Percentiles rank a stretch among this genome's conserved stretches.
These are phyloP conservation scores for Nicotiana undulata DNA, from an alignment of 257 asterid species.

Conservation along the genomic window DNA sequence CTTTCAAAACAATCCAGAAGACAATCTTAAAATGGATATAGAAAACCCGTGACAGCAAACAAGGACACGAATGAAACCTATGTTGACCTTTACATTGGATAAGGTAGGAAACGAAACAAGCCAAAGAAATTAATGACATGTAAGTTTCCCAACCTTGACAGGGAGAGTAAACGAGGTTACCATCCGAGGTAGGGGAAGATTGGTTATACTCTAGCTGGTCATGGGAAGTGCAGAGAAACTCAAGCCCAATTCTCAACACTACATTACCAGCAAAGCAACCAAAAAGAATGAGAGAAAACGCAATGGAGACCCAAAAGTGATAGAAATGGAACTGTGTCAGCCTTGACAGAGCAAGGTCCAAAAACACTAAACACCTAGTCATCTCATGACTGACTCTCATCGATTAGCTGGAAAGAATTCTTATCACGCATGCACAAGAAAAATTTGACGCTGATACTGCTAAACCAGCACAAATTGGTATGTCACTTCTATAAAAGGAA, in stretches of 20 bases:
- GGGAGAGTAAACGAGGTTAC: constrained; percentile 17
- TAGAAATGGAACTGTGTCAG: not conserved
- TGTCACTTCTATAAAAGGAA: not conserved
- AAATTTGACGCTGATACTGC: not conserved
- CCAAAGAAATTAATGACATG: not conserved
- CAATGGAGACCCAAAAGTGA: not conserved
- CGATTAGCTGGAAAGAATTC: not conserved
- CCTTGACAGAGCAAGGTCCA: constrained; percentile 16
- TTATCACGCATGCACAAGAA: not conserved
- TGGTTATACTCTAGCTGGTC: constrained; percentile 36
- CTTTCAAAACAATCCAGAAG: not conserved
- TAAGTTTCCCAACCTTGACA: constrained; percentile 29
- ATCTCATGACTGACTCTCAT: constrained; percentile 1
- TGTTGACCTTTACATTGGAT: not conserved
- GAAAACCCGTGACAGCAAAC: not conserved
- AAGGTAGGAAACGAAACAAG: not conserved
- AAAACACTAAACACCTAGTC: not conserved
- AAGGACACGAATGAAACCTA: not conserved
- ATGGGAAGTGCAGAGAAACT: constrained; percentile 43
- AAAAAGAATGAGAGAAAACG: not conserved
- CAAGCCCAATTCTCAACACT: constrained; percentile 29
- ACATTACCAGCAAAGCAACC: constrained; percentile 36
- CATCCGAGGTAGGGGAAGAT: constrained; percentile 28
- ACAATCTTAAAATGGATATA: not conserved
- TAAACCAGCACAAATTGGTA: not conserved